Evolutionary conservation across 2,329 filamentous ascomycete genomes (phyloP), one percentile per base, ranked within the genome.

Genomic region (Xylogone sp.): DNA sequence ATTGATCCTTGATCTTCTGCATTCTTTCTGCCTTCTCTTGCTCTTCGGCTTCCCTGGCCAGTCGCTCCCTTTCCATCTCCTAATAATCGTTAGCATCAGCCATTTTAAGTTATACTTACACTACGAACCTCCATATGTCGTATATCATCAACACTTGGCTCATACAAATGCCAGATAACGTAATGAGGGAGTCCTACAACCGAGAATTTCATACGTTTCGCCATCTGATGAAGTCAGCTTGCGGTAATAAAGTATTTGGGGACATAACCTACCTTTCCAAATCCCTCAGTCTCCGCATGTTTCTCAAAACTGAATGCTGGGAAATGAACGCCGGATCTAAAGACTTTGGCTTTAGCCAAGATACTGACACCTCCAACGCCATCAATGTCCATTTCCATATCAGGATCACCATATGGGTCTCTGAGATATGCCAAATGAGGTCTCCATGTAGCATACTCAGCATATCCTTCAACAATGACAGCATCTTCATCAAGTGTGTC

Each of bases 341-440:
- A 99, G 1, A 99, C 94, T 62, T 87, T 88, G 2, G 94, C 94
- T 71, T 97, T 99, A 44, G 94, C 93, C 61, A 99, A 72, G 63
- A 99, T 99, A 73, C 91, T 97, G 62, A 99, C 94, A 72, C 94
- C 94, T 47, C 94, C 93, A 45, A 99, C 92, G 59, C 94, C 94
- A 62, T 99, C 94, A 62, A 99, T 93, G 64, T 99, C 94, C 94
- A 99, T 97, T 68, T 99, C 94, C 87, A 97, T 97, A 67, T 99
- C 94, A 19, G 93, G 93, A 66, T 99, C 94, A 39, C 94, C 94
- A 64, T 96, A 97, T 2, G 94, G 94, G 67, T 99, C 94, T 53
- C 94, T 87, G 7, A 99, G 82, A 68, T 99, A 99, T 42, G 94
- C 94, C 65, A 99, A 78, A 78, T 99, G 94, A 42, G 94, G 94